Evolutionary conservation across 305 asterid species (phyloP).

Genomic region (Stenogyne calaminthoides): DNA sequence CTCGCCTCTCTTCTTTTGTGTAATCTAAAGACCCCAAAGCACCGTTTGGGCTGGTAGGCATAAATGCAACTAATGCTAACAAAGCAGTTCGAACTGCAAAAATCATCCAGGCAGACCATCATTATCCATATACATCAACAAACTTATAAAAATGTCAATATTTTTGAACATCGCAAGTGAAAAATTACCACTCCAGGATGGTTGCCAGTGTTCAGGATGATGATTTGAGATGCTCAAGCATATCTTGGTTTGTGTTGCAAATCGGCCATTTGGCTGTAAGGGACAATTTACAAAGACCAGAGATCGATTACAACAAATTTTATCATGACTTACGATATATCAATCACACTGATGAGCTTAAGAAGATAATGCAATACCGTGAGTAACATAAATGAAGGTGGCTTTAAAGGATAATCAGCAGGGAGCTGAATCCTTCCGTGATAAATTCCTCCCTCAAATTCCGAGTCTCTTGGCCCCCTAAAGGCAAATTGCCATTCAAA

Average conservation of each 20-base stretch:
- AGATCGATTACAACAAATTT: background rate
- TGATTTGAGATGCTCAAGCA: conserved; percentile 98
- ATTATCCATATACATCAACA: background rate
- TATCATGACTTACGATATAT: background rate
- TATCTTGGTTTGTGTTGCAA: conserved; percentile 94
- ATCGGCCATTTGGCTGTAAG: conserved; percentile 88
- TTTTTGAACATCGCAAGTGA: background rate
- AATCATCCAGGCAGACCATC: background rate
- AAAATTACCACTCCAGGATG: conserved; percentile 89
- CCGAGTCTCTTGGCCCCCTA: conserved; percentile 78
- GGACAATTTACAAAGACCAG: conserved; percentile 19
- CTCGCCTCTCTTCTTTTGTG: conserved; percentile 75
- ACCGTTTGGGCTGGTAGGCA: conserved; percentile 85
- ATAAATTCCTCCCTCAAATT: conserved; percentile 91
- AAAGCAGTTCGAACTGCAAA: conserved; percentile 76
- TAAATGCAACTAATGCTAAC: conserved; percentile 76
- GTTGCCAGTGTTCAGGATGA: conserved; percentile 99
- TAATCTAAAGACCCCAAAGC: conserved; percentile 82
- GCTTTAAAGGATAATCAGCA: conserved; percentile 89
- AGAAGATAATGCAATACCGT: conserved; percentile 48
- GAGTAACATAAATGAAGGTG: conserved; percentile 91
- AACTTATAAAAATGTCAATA: background rate
- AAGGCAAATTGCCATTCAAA: conserved; percentile 97
- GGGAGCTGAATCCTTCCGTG: conserved; percentile 96
- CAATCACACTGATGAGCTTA: background rate